A percentile compares a stretch with the other conserved stretches of the same genome.
These are phyloP conservation scores for Balamuthia mandrillaris DNA, from an alignment of 208 protist genomes.

Conservation along the genomic window DNA sequence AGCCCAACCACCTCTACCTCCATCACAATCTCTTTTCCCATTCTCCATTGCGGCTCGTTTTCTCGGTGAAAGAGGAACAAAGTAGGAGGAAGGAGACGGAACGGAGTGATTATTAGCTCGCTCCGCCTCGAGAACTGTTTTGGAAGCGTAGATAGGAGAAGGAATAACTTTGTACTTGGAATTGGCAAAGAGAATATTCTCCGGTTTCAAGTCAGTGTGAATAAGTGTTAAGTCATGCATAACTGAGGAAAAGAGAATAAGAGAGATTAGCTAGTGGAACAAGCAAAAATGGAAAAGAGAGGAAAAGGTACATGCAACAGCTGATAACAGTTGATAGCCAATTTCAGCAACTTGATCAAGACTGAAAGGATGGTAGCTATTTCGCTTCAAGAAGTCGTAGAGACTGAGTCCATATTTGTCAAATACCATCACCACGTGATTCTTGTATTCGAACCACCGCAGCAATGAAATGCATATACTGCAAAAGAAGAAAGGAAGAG, in stretches of 20 bases:
- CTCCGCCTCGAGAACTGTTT: no score
- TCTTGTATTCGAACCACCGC: constrained; percentile 61
- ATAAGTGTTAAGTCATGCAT: constrained; percentile 15
- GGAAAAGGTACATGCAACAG: neutral
- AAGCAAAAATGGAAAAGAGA: no score
- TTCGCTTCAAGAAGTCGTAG: constrained; percentile 70
- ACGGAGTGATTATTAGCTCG: neutral
- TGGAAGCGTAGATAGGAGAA: neutral
- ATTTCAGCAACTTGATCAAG: neutral
- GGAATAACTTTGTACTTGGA: constrained; percentile 27
- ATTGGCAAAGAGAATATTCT: constrained; percentile 76
- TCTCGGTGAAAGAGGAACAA: neutral
- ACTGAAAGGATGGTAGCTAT: constrained; percentile 44
- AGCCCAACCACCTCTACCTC: no score
- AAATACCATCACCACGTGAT: constrained; percentile 78
- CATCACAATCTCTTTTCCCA: no score
- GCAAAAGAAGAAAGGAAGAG: neutral
- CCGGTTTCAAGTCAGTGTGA: constrained; percentile 77
- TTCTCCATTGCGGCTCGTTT: neutral
- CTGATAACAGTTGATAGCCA: neutral
- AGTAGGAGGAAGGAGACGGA: no score
- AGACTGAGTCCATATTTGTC: constrained; percentile 62
- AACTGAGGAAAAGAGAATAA: neutral
- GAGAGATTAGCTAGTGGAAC: neutral
- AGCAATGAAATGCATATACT: constrained; percentile 50